phyloP scores from a whole-genome alignment of 2,329 filamentous ascomycete species.

The Pyrenochaeta sp. region DNA sequence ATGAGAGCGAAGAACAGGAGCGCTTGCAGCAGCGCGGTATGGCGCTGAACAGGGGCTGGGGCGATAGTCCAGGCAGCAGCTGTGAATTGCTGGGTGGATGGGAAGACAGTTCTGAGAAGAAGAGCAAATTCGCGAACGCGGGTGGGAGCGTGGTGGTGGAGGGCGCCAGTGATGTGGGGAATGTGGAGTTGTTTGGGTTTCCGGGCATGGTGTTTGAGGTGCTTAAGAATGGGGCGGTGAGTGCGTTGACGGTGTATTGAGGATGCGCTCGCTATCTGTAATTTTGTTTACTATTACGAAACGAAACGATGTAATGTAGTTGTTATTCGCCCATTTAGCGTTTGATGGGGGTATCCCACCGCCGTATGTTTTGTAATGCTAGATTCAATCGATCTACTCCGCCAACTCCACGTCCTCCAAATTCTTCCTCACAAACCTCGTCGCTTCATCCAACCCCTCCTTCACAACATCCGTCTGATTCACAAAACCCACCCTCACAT shows the following conservation, averaged over 20 bases:
- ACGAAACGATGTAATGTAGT: too few relatives aligned
- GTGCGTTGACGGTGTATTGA: slow-evolving; percentile 86
- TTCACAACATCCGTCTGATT: slow-evolving; percentile 74
- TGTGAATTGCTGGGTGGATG: slow-evolving; percentile 71
- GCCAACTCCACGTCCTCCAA: slow-evolving; percentile 60
- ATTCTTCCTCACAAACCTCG: slow-evolving; percentile 64
- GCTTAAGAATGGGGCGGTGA: slow-evolving; percentile 88
- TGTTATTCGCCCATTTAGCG: too few relatives aligned
- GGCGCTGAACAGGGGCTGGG: slow-evolving; percentile 91
- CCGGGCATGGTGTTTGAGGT: slow-evolving; percentile 96
- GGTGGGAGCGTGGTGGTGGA: slow-evolving; percentile 50
- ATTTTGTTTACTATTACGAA: too few relatives aligned
- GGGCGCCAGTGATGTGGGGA: slow-evolving; percentile 64
- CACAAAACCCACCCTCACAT: slow-evolving; percentile 79
- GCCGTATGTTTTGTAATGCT: neutral
- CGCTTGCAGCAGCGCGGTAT: slow-evolving; percentile 68
- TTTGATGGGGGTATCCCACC: too few relatives aligned
- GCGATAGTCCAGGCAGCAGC: slow-evolving; percentile 88
- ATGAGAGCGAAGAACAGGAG: slow-evolving; percentile 65
- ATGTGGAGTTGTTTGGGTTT: slow-evolving; percentile 90
- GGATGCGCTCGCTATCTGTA: neutral
- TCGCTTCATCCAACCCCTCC: slow-evolving; percentile 67
- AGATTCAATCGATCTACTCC: slow-evolving; percentile 20
- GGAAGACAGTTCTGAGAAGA: slow-evolving; percentile 69
- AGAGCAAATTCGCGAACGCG: slow-evolving; percentile 43